phyloP scores from a whole-genome alignment of 2,329 filamentous ascomycete genomes.

The Juglanconis sp. region DNA sequence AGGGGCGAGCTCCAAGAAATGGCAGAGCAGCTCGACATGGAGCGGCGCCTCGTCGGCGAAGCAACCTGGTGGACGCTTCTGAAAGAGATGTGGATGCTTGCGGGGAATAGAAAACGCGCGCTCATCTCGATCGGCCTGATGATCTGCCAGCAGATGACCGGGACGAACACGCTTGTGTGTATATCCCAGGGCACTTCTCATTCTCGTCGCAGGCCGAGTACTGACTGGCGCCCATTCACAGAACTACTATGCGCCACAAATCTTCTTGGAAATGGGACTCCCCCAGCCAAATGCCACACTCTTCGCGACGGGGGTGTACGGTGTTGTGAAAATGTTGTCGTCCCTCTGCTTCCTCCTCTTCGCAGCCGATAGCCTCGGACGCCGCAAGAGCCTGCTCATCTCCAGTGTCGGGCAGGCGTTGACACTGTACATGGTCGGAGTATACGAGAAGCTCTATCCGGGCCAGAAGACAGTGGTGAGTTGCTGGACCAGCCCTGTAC shows the following conservation, averaged over 20 bases:
- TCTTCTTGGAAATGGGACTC: conserved; percentile 65
- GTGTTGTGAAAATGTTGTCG: conserved; percentile 62
- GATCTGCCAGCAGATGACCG: conserved; percentile 19
- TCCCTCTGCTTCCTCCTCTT: conserved; percentile 65
- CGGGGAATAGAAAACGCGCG: conserved; percentile 61
- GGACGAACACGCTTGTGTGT: conserved; percentile 7
- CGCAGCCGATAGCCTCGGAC: conserved; percentile 66
- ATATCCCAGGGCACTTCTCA: neutral
- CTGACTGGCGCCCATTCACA: conserved; percentile 12
- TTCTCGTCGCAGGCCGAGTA: no score
- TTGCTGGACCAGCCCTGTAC: neutral
- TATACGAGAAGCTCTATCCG: conserved; percentile 1
- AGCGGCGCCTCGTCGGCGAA: conserved; percentile 54
- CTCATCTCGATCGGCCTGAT: conserved; percentile 57
- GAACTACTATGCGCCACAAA: conserved; percentile 68
- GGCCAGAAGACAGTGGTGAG: neutral
- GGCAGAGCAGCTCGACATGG: conserved; percentile 64
- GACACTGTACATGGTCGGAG: conserved; percentile 33
- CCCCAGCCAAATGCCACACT: conserved; percentile 52
- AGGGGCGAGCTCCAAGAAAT: conserved; percentile 63
- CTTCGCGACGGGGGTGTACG: conserved; percentile 72
- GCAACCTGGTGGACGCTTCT: conserved; percentile 54
- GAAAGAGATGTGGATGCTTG: conserved; percentile 61
- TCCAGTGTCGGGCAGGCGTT: conserved; percentile 60
- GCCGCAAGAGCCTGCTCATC: conserved; percentile 59